phyloP scores from a whole-genome alignment of 768 basidiomycete species.

The Boletus reticuloceps region DNA sequence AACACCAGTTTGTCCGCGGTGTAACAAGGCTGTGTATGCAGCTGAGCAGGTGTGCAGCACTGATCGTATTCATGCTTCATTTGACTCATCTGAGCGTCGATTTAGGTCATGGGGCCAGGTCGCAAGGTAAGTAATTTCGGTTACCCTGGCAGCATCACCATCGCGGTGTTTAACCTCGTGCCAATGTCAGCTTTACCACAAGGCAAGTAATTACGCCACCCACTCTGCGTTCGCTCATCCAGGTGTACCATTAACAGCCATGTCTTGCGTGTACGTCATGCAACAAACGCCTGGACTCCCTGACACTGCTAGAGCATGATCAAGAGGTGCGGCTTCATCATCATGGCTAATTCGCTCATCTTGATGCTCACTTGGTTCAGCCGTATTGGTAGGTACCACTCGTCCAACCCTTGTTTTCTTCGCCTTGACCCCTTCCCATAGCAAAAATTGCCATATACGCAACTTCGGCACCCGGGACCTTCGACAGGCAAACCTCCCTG shows the following conservation, averaged over 20 bases:
- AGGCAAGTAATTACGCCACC: slow-evolving; percentile 40
- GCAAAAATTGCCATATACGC: slow-evolving; percentile 81
- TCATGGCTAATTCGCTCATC: neutral
- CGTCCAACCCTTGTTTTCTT: neutral
- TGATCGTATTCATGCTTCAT: neutral
- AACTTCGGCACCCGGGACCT: slow-evolving; percentile 76
- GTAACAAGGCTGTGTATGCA: slow-evolving; percentile 76
- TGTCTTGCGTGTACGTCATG: slow-evolving; percentile 79
- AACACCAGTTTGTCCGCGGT: slow-evolving; percentile 69
- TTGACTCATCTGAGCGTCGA: slow-evolving; percentile 9
- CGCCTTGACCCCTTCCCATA: slow-evolving; percentile 29
- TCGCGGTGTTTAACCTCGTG: neutral
- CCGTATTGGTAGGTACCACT: slow-evolving; percentile 42
- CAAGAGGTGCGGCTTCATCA: slow-evolving; percentile 53
- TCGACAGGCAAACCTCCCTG: slow-evolving; percentile 66
- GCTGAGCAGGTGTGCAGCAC: slow-evolving; percentile 70
- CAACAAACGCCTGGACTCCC: slow-evolving; percentile 75
- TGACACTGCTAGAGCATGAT: slow-evolving; percentile 78
- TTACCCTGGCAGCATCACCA: neutral
- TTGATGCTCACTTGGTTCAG: slow-evolving; percentile 19
- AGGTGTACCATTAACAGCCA: slow-evolving; percentile 41
- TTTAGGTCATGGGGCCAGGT: slow-evolving; percentile 80
- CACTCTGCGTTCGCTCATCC: neutral
- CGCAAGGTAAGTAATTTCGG: slow-evolving; percentile 60
- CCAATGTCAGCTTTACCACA: slow-evolving; percentile 67